Conservation (phyloP, 148 eudicot genomes). For the Nyssa sinensis region DNA sequence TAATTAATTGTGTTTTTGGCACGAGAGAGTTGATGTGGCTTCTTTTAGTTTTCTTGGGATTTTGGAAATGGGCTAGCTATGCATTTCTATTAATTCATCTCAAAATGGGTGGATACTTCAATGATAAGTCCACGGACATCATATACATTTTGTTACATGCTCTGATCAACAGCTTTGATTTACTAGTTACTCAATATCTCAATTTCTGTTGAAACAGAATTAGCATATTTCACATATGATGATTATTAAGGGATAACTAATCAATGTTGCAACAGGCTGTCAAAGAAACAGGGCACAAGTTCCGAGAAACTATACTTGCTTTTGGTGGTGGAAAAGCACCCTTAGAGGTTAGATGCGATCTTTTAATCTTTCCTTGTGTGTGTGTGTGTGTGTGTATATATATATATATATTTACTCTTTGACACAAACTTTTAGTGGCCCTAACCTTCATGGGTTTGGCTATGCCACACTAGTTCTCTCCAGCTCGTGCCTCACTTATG, state of each 20-base stretch:
- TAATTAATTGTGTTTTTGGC: too few relatives aligned
- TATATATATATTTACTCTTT: neutral
- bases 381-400: too few relatives aligned
- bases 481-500: neutral
- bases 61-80: neutral
- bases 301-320: conserved; percentile 95
- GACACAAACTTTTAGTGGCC: neutral
- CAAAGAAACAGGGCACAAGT: conserved; percentile 76
- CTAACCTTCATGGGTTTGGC: neutral
- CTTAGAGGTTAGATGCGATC: conserved; percentile 47
- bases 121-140: neutral
- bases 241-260: neutral
- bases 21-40: neutral
- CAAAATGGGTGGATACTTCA: neutral
- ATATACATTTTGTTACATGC: neutral
- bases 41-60: neutral
- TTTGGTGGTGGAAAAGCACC: conserved; percentile 99
- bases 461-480: neutral
- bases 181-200: neutral
- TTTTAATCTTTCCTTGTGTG: too few relatives aligned
- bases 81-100: neutral
- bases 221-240: neutral
- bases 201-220: neutral
- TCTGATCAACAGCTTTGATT: neutral
- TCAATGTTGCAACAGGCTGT: conserved; percentile 56